Base-by-base conservation (phyloP, 768 basidiomycete species). In the Tricholoma terreum region DNA sequence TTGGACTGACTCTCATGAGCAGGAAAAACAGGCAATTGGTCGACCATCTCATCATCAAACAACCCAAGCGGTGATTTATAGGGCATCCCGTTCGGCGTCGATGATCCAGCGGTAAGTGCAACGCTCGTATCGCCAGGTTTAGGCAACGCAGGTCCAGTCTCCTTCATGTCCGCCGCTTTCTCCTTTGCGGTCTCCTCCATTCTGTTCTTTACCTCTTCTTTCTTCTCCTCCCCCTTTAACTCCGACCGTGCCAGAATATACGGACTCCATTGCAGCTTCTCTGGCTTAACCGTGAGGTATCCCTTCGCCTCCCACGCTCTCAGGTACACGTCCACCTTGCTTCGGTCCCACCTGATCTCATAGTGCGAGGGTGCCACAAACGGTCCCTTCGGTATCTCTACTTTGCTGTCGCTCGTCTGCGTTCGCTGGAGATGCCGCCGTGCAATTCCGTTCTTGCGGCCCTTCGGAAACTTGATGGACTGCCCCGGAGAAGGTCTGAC, bases 221-320 rank as follows among this genome's bases (percentile, higher is more conserved):
- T 61, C 54, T 56, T 54, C 49, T 57, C 24, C 24, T 55, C 57
- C 46, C 43, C 50, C 49, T 33, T 54, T 10, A 49, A 15, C n/a
- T 49, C 46, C 46, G 52, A n/a, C 5, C 65, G 57, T 22, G 61
- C 61, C 21, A 64, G 46, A 24, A 97, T 74, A 72, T 96, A 98
- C 24, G 96, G 96, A 60, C 87, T 95, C 91, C 96, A 99, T 67
- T 92, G 94, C 59, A 98, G 79, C 69, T 85, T 85, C 66, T 96
- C 93, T 1, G 94, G 87, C 62, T 82, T 84, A 56, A 92, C 75
- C 61, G 72, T 81, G 58, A 94, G 66, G 63, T 93, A 90, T 4
- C 89, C 90, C 72, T 94, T 97, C 42, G 73, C 69, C 59, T 89
- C 86, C 85, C 91, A 90, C 54, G 78, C 79, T 40, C 73, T 73